A percentile compares a stretch with the other conserved stretches of the same genome.
Evolutionary conservation across 192 early-diverging fungal species (phyloP).

Genomic region (Pecoramyces ruminantium): DNA sequence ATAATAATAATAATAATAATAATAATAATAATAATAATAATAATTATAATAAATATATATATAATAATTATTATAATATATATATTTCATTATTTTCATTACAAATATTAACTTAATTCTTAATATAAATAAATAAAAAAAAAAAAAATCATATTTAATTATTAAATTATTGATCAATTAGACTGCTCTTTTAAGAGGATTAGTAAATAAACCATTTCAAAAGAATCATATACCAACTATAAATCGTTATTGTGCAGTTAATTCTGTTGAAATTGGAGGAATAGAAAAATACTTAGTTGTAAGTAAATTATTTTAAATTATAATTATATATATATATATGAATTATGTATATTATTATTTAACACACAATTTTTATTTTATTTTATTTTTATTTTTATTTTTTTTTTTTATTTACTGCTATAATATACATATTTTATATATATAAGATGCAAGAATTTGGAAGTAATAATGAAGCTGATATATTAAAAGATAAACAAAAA

Average conservation of each 20-base stretch:
- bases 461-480: slow-evolving; percentile 64
- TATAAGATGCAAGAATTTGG: slow-evolving; percentile 94
- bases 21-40: too few species aligned
- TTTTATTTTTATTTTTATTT: neutral
- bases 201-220: slow-evolving; percentile 70
- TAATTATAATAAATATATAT: too few species aligned
- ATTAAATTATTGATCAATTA: too few species aligned
- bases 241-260: slow-evolving; percentile 66
- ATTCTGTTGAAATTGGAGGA: slow-evolving; percentile 88
- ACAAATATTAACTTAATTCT: too few species aligned
- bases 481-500: slow-evolving; percentile 73
- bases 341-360: too few species aligned
- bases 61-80: neutral
- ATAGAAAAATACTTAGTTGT: slow-evolving; percentile 87
- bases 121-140: too few species aligned
- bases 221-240: slow-evolving; percentile 58
- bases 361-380: too few species aligned
- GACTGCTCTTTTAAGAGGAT: slow-evolving; percentile 67
- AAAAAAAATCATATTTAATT: too few species aligned
- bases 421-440: too few species aligned
- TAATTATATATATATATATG: too few species aligned
- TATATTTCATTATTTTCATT: too few species aligned
- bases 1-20: too few species aligned
- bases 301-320: slow-evolving; percentile 3
- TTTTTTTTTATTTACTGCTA: neutral